phyloP scores from a whole-genome alignment of 345 rosid genomes.

The Linum trigynum region DNA sequence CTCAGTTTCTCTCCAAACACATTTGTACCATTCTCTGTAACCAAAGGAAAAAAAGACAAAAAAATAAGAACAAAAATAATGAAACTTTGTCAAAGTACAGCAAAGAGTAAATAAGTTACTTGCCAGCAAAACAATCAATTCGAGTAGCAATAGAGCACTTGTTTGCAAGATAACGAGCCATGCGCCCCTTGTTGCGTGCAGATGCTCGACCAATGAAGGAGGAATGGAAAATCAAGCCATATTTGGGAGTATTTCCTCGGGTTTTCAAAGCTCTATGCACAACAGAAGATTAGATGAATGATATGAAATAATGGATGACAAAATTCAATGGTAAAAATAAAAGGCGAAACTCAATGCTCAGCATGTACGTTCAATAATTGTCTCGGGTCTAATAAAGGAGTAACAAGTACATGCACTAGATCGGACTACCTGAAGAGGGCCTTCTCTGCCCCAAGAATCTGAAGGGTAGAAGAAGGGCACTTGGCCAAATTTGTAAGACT shows the following conservation, averaged over 20 bases:
- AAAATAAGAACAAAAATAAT: neutral
- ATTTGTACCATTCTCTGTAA: conserved; percentile 45
- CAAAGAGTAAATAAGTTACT: no score
- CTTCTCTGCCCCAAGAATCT: conserved; percentile 93
- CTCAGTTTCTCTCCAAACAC: conserved; percentile 81
- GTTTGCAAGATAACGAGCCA: conserved; percentile 94
- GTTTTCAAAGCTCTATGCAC: conserved; percentile 73
- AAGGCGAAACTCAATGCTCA: no score
- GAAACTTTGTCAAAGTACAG: neutral
- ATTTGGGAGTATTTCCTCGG: conserved; percentile 92
- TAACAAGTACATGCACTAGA: no score
- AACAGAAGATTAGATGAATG: neutral
- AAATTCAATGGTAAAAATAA: no score
- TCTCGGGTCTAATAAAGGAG: no score
- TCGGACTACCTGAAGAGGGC: conserved; percentile 77
- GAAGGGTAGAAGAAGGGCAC: conserved; percentile 97
- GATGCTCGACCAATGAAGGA: conserved; percentile 87
- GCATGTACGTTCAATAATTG: no score
- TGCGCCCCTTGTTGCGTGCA: conserved; percentile 86
- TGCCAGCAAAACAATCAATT: conserved; percentile 84
- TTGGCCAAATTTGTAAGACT: conserved; percentile 95
- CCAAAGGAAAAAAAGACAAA: neutral
- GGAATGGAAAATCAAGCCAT: conserved; percentile 89
- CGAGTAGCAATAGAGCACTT: conserved; percentile 93
- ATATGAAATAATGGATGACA: neutral